These are phyloP conservation scores for Coemansia sp. DNA, from an alignment of 192 early-diverging fungal genomes.

Conservation along the genomic window DNA sequence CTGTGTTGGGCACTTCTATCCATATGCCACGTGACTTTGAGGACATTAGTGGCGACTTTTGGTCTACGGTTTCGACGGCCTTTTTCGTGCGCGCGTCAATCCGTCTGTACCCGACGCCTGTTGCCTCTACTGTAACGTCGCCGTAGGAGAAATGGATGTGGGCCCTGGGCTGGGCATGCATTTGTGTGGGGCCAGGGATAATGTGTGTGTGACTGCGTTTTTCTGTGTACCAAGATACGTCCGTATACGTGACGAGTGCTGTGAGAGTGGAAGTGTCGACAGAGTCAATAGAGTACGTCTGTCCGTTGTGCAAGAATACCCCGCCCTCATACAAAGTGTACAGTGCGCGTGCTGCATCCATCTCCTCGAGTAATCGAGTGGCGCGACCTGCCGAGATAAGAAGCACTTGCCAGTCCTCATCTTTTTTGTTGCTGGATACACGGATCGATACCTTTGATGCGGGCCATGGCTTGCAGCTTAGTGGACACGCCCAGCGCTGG, in stretches of 20 bases:
- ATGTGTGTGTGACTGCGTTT: conserved; percentile 2
- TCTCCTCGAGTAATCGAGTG: conserved; percentile 29
- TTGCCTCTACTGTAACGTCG: conserved; percentile 4
- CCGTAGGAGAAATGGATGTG: conserved; percentile 2
- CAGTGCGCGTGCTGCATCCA: conserved; percentile 28
- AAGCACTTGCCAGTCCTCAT: conserved; percentile 26
- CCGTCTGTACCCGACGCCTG: conserved; percentile 38
- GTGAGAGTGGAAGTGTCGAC: conserved; percentile 15
- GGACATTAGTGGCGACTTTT: conserved; percentile 2
- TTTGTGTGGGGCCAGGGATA: not conserved
- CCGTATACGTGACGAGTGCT: conserved; percentile 14
- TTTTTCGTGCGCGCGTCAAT: conserved; percentile 20
- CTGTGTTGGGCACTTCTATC: conserved; percentile 22
- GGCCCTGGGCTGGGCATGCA: not conserved
- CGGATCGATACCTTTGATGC: conserved; percentile 35
- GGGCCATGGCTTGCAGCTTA: conserved; percentile 39
- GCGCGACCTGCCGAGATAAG: not conserved
- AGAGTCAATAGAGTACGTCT: conserved; percentile 19
- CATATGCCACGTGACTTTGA: conserved; percentile 15
- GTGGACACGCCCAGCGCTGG: conserved; percentile 7
- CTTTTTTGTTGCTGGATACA: not conserved
- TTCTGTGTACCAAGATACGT: conserved; percentile 35
- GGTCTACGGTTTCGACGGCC: conserved; percentile 22
- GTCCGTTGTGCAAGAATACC: conserved; percentile 35
- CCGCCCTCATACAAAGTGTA: conserved; percentile 44